Base-by-base conservation (phyloP, 2,329 filamentous ascomycete genomes). In the Plenodomus lindquistii region DNA sequence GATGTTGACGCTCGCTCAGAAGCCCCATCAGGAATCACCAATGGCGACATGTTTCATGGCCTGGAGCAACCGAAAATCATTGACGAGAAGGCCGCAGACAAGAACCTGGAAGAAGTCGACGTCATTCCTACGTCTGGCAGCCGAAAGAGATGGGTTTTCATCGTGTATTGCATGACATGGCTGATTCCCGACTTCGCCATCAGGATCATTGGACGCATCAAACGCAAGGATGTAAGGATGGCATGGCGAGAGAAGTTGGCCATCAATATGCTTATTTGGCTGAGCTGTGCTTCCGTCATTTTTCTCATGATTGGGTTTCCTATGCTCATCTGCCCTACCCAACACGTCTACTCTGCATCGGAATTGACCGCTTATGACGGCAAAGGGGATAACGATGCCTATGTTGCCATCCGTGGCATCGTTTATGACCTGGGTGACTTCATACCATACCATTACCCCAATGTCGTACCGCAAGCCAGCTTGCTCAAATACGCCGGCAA, bases 231-330 rank as follows among this genome's bases (percentile, higher is more conserved):
- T 71, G 85, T 99, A 8, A 88, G 92, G 19, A 81, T 88, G 70
- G 94, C 94, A 0, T 99, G 94, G 94, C 83, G 94, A 67, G 94
- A 99, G 73, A 99, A 99, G 79, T 72, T 99, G 50, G 93, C 94
- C 44, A 99, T 99, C 81, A 99, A 99, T 78, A 80, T 99, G 71
- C 82, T 97, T 67, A 99, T 99, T 69, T 99, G 95, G 94, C 77
- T 93, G 48, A 84, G 82, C 69, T 97, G 93, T 75, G 77, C 76
- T 15, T 73, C 89, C 40, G 85, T 89, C 21, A 82, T 88, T 46
- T 99, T 99, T 78, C 88, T 99, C 79, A 91, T 97, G 75, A 72
- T 97, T 52, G 81, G 86, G 46, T 95, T 99, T 67, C 95, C 95
- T 1, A 77, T 81, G 59, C 75, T 97, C 55, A 91, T 99, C 65